Base-by-base conservation (phyloP, 345 rosid species). In the Syzygium jambos region DNA sequence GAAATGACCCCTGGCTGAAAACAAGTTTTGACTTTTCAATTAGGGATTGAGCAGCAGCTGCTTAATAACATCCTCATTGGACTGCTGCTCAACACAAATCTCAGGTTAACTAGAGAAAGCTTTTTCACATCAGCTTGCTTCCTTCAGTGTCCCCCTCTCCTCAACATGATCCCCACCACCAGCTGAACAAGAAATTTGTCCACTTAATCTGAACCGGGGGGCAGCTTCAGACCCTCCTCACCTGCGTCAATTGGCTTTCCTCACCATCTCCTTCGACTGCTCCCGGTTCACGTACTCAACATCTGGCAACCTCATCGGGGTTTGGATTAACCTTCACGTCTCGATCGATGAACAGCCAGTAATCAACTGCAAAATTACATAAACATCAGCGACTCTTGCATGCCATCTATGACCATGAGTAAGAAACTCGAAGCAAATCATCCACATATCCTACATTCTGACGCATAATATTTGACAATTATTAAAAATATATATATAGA, bases 141-240 rank as follows among this genome's bases (percentile, higher is more conserved):
- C 95, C 87, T 87, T 82, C 52, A 95, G 92, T 30, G 92, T 94
- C 85, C 98, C 95, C 95, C 82, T 91, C 78, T 93, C 92, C 88
- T 96, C 96, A 7, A 95, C 94, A 87, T 92, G 95, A 55, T 98
- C 98, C 99, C 11, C 51, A 51, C 65, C 97, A 98, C 99, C 98
- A 96, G 84, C 93, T 93, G 91, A 95, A 93, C 95, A 98, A 92
- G 91, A 95, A 98, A 89, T 94, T 57, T 94, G 78, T 98, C 99
- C 30, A 93, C 95, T 25, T 17, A 95, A 92, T 90, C 98, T 93
- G 91, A 95, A 95, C 99, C 99, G 95, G 9, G 98, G 96, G 98
- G 94, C 87, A 97, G 88, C 89, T 95, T 95, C 93, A 96, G 85
- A 27, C 94, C 96, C 51, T 89, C 98, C 89, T 98, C 99, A 9